phyloP scores from a whole-genome alignment of 768 basidiomycete genomes.

The Lactifluus hygrophoroides region DNA sequence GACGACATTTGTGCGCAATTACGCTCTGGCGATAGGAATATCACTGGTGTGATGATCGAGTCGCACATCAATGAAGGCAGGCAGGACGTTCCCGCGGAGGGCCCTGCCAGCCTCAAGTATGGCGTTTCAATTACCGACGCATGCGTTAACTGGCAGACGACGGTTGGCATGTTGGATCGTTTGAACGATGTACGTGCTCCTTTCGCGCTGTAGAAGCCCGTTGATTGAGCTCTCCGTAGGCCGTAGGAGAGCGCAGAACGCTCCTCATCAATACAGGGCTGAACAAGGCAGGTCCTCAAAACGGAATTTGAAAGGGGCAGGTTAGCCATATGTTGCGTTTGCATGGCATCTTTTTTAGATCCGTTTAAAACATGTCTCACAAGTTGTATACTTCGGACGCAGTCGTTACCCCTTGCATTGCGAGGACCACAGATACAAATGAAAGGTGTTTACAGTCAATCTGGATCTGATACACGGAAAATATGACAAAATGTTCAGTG shows the following conservation, averaged over 20 bases:
- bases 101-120: constrained; percentile 59
- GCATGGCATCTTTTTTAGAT: too few relatives aligned
- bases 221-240: background rate
- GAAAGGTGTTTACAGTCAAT: background rate
- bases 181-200: constrained; percentile 43
- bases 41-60: constrained; percentile 98
- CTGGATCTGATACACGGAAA: too few relatives aligned
- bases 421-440: background rate
- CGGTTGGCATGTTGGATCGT: constrained; percentile 62
- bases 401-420: background rate
- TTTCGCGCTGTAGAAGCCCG: background rate
- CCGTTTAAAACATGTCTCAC: background rate
- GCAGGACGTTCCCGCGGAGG: constrained; percentile 74
- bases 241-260: constrained; percentile 9
- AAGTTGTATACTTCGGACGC: background rate
- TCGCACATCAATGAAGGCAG: constrained; percentile 85
- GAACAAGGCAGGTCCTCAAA: background rate
- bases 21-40: constrained; percentile 50
- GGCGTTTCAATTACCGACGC: constrained; percentile 90
- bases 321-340: too few relatives aligned
- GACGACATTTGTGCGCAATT: constrained; percentile 70
- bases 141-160: constrained; percentile 80
- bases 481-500: background rate
- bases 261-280: constrained; percentile 1
- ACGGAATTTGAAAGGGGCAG: background rate